Base-by-base conservation (phyloP, 345 rosid species). In the Rhizophora apiculata region DNA sequence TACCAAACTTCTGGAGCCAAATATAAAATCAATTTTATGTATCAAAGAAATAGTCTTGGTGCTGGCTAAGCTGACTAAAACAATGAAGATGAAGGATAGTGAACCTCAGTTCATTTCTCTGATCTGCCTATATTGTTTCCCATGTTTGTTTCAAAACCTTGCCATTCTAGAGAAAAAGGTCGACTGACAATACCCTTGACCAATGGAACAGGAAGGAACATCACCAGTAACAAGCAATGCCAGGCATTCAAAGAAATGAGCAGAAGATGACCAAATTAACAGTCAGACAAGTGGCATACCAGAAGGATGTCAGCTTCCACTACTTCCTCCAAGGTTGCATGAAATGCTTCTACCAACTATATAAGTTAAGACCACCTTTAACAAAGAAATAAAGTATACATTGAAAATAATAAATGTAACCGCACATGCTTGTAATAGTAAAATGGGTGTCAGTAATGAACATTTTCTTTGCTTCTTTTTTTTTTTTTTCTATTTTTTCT, bases 251-350 rank as follows among this genome's bases (percentile, higher is more conserved):
- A 49, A 43, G 49, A 43, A 43, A 43, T 43, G 19, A 43, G 15
- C 49, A 43, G 49, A 29, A 68, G 62, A 52, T 2, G 11, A 30
- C 34, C 6, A 16, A 39, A 52, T 57, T 6, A 16, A 21, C 34
- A 39, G 46, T 37, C 26, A 61, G 57, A 16, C 11, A 71, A n/a
- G 68, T 2, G 70, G 52, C 76, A 78, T 87, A 94, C 97, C 85
- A 94, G 82, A 65, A 94, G 93, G 66, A 94, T 84, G 82, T 91
- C 96, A 68, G 97, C 97, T 81, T 91, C 97, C 55, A 82, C 92
- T 56, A 88, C 96, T 82, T 95, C 97, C 79, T 95, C 99, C 76
- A 95, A 76, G 48, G 99, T 89, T 56, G 98, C 96, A 68, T 86
- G 90, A 78, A 94, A 94, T 58, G 99, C 99, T 85, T 92, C 79